Evolutionary conservation across 352 stramenopile species (phyloP).

Genomic region (Plasmopara muralis): DNA sequence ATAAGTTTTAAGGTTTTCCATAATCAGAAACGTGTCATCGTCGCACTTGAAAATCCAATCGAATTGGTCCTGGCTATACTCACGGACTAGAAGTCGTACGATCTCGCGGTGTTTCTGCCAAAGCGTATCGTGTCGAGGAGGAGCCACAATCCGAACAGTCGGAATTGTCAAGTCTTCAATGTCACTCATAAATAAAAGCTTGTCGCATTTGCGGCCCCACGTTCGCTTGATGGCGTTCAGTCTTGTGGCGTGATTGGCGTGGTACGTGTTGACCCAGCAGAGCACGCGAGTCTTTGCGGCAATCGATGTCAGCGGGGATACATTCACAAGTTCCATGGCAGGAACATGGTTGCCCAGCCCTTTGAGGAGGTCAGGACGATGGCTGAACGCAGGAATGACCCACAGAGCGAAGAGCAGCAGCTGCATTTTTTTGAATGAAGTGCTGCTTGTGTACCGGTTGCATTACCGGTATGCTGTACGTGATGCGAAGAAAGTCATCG

Average conservation of each 20-base stretch:
- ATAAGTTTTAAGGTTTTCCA: constrained; percentile 80
- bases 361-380: constrained; percentile 20
- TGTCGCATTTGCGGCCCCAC: constrained; percentile 78
- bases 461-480: neutral
- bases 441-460: neutral
- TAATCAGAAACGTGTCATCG: constrained; percentile 81
- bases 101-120: constrained; percentile 85
- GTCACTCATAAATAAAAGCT: constrained; percentile 87
- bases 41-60: constrained; percentile 87
- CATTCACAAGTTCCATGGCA: constrained; percentile 65
- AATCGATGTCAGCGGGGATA: constrained; percentile 41
- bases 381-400: constrained; percentile 1
- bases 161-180: constrained; percentile 51
- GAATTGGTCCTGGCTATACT: constrained; percentile 58
- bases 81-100: constrained; percentile 56
- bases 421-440: neutral
- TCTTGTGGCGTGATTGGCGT: constrained; percentile 61
- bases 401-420: constrained; percentile 10
- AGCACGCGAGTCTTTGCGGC: constrained; percentile 50
- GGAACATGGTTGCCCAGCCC: constrained; percentile 53
- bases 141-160: constrained; percentile 56
- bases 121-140: constrained; percentile 62
- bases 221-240: constrained; percentile 62
- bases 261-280: constrained; percentile 84
- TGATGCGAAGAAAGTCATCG: no score